Percentiles rank a stretch among this genome's conserved stretches.
phyloP scores from a whole-genome alignment of 2,329 filamentous ascomycete genomes.

The Sphaerulina populicola region DNA sequence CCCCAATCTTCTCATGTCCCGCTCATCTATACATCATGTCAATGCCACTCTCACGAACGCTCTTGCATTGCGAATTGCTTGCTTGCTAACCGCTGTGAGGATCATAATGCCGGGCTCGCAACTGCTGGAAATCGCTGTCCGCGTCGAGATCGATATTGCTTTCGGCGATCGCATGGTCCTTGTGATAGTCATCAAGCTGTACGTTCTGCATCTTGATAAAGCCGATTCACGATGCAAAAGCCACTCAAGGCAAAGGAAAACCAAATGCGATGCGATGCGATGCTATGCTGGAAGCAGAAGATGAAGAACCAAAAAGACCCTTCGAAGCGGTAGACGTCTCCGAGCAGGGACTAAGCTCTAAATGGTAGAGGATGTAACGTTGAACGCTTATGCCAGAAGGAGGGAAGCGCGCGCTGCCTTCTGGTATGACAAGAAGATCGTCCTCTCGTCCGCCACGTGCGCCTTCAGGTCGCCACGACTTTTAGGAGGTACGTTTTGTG shows the following conservation, averaged over 20 bases:
- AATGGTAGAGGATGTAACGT: conserved; percentile 3
- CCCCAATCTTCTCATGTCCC: conserved; percentile 21
- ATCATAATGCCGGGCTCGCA: conserved; percentile 19
- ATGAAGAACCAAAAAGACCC: background rate
- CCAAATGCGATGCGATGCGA: background rate
- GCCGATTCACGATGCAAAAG: background rate
- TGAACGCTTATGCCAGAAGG: conserved; percentile 10
- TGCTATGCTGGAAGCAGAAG: background rate
- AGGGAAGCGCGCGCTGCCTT: conserved; percentile 1
- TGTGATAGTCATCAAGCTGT: conserved; percentile 12
- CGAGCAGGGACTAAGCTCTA: conserved; percentile 11
- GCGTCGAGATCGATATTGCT: conserved; percentile 12
- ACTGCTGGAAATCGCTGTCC: conserved; percentile 18
- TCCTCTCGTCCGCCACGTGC: background rate
- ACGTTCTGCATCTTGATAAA: conserved; percentile 15
- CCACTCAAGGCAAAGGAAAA: background rate
- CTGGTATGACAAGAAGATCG: background rate
- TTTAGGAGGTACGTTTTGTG: background rate
- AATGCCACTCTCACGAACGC: background rate
- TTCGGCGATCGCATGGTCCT: conserved; percentile 11
- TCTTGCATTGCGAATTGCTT: background rate
- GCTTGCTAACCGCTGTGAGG: conserved; percentile 15
- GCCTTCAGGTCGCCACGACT: background rate
- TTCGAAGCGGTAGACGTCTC: background rate
- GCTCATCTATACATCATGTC: conserved; percentile 14